A percentile compares a stretch with the other conserved stretches of the same genome.
Conservation (phyloP, 257 asterid genomes). For the Ilex asprella region DNA sequence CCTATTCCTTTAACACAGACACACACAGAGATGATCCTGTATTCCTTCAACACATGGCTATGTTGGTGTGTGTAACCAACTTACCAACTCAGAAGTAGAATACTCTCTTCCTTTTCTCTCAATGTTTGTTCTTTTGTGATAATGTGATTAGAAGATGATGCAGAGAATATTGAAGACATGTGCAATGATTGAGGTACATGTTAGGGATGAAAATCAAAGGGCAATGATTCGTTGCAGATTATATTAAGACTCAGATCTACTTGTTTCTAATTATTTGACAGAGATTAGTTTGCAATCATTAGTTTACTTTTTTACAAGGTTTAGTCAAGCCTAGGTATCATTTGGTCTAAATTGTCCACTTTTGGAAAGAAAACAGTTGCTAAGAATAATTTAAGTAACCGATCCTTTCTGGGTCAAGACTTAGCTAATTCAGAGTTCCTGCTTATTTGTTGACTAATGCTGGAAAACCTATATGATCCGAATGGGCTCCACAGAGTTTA, state of each 20-base stretch:
- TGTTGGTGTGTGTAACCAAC: conserved; percentile 12
- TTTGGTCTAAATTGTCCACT: conserved; percentile 14
- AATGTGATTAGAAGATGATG: conserved; percentile 18
- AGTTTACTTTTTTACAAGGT: conserved; percentile 13
- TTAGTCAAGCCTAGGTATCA: conserved; percentile 28
- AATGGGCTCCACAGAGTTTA: no score
- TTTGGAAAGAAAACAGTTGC: not conserved
- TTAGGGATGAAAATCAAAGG: conserved; percentile 5
- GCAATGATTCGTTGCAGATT: conserved; percentile 14
- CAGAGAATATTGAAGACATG: conserved; percentile 28
- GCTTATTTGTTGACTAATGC: not conserved
- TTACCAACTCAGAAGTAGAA: conserved; percentile 18
- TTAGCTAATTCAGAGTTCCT: not conserved
- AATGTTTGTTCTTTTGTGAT: conserved; percentile 8
- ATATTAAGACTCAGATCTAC: conserved; percentile 21
- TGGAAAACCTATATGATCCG: no score
- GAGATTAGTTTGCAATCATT: conserved; percentile 26
- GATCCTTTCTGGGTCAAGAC: not conserved
- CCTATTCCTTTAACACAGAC: not conserved
- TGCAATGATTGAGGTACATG: conserved; percentile 34
- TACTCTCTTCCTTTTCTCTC: conserved; percentile 12
- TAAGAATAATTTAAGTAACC: not conserved
- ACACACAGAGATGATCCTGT: conserved; percentile 13
- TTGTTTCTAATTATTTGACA: conserved; percentile 19
- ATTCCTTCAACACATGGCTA: conserved; percentile 18